Base-by-base conservation (phyloP, 75 land plant genomes). In the Isoetes taiwanensis region DNA sequence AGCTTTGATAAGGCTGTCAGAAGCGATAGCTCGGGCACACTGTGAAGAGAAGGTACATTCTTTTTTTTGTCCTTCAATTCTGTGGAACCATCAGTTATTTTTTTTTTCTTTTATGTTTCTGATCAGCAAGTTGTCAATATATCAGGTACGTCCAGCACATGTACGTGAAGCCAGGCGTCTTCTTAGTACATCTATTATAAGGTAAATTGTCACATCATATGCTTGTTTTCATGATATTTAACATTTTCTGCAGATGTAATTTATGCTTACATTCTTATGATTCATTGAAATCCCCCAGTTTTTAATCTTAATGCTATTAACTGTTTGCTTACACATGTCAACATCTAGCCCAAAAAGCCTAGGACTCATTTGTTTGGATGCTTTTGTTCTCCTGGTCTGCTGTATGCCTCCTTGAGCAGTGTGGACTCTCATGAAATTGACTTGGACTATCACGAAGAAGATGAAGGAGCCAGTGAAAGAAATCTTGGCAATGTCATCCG, bases 401-500 rank as follows among this genome's bases (percentile, higher is more conserved):
- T n/a, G n/a, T n/a, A n/a, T n/a, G n/a, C n/a, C n/a, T n/a, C 5
- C 25, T n/a, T 46, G 23, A 16, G 68, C 84, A 94, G 99, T 76
- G 99, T 94, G 34, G 96, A 94, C 52, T 84, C 99, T 4, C 75
- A 79, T 61, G 98, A 77, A 63, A 79, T 93, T 62, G 98, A 93
- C 62, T 70, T 93, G 23, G 86, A 87, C 53, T 88, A 81, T 65
- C 78, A 66, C 35, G 77, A 78, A 71, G 85, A 76, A 9, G 74
- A 73, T 20, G 54, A 67, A 19, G 73, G 53, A n/a, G n/a, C n/a
- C n/a, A n/a, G n/a, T n/a, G n/a, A n/a, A n/a, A n/a, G n/a, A n/a
- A n/a, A n/a, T n/a, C n/a, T n/a, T n/a, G n/a, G n/a, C n/a, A n/a
- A n/a, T n/a, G n/a, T n/a, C n/a, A n/a, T n/a, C n/a, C n/a, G n/a